Conservation (phyloP, 345 rosid genomes). For the Aquilaria yunnanensis region DNA sequence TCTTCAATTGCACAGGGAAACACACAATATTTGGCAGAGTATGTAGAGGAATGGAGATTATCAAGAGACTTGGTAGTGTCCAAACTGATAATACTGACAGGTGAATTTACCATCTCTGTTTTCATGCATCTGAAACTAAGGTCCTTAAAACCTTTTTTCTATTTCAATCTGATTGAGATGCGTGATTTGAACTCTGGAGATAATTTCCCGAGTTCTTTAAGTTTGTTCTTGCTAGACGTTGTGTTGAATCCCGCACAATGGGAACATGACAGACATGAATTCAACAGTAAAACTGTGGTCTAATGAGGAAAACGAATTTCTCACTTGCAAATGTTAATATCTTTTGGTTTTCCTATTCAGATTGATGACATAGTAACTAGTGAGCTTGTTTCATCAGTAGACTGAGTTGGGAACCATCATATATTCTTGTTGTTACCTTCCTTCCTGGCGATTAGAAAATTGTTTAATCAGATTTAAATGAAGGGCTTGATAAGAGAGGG, state of each 20-base stretch:
- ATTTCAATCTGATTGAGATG: neutral
- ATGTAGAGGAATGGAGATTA: slow-evolving; percentile 84
- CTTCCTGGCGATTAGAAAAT: too few species aligned
- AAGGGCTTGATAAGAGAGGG: too few species aligned
- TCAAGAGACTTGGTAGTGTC: slow-evolving; percentile 92
- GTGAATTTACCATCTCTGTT: slow-evolving; percentile 24
- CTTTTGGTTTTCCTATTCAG: too few species aligned
- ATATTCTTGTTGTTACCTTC: too few species aligned
- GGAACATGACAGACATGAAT: neutral
- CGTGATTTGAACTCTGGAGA: neutral
- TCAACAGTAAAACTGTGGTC: too few species aligned
- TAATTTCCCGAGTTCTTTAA: neutral
- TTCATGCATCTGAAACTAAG: neutral
- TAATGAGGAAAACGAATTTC: too few species aligned
- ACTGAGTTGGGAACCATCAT: too few species aligned
- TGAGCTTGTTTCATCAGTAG: too few species aligned
- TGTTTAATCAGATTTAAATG: too few species aligned
- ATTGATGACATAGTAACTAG: too few species aligned
- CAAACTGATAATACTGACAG: slow-evolving; percentile 95
- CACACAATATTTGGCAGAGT: slow-evolving; percentile 98
- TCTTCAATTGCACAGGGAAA: slow-evolving; percentile 42
- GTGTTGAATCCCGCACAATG: neutral
- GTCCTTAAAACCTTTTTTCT: neutral
- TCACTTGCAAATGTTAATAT: too few species aligned
- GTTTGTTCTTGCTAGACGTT: neutral